Evolutionary conservation across 108 stramenopile genomes (phyloP), one percentile per base, ranked within the genome.

Genomic region (Skeletonema tropicum): DNA sequence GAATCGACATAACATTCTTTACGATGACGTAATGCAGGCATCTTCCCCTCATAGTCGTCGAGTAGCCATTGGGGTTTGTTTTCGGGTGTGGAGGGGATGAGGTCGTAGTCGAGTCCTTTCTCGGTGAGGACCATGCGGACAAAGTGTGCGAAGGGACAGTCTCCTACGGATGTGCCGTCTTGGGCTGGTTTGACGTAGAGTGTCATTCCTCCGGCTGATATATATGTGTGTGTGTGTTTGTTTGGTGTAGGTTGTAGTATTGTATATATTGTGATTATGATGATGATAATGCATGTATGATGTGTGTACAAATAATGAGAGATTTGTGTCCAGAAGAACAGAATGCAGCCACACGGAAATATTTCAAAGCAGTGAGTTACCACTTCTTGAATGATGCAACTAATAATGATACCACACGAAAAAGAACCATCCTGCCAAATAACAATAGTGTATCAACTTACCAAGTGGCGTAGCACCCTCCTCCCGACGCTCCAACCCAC

Each of bases 121-220:
- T 92, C 92, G 59, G 89, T 80, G 26, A 95, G 76, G 4, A 95
- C 91, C 78, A 95, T 82, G 2, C 94, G 84, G 3, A 95, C 87
- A 68, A 71, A 86, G 73, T 95, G 94, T 0, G 88, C 92, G 75
- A 92, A 95, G 32, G 94, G 94, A 71, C 94, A 95, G 64, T 95
- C 94, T 13, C 94, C 94, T 0, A 90, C 81, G 17, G 86, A 81
- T 14, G 64, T 77, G 0, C 90, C 91, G 60, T 90, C 90, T 62
- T 83, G 60, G 17, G 83, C 91, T 30, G 94, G 90, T 74, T 95
- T 95, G 29, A 92, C 42, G 75, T 92, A 95, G 41, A 95, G 82
- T 4, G 80, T 74, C 93, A 94, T 94, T 23, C 89, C 91, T 29
- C 91, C 93, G 60, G 87, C 93, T 94, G 68, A n/a, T n/a, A n/a